These are phyloP conservation scores for Tilletia caries DNA, from an alignment of 1,284 basidiomycete genomes.

Conservation along the genomic window DNA sequence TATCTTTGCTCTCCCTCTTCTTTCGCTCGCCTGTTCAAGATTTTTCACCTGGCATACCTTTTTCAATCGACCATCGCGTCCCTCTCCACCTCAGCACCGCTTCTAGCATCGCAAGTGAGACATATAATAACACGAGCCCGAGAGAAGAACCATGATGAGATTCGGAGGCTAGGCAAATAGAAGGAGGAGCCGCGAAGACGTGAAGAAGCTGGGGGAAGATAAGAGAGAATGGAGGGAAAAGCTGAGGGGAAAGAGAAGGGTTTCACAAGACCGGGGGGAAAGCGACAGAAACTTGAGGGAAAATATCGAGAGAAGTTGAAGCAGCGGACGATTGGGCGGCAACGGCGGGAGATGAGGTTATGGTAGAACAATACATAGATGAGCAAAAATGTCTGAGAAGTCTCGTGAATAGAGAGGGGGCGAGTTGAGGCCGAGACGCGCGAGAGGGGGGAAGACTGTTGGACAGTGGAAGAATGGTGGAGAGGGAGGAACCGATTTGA, in stretches of 20 bases:
- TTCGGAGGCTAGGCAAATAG: background rate
- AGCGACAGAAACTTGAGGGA: background rate
- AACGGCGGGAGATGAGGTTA: background rate
- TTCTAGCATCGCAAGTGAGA: too few relatives aligned
- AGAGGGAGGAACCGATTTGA: too few relatives aligned
- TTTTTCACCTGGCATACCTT: background rate
- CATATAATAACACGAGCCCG: too few relatives aligned
- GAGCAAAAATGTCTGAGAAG: background rate
- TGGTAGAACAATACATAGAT: background rate
- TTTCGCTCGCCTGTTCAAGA: background rate
- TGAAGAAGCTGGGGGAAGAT: too few relatives aligned
- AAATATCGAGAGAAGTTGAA: background rate
- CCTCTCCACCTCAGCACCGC: background rate
- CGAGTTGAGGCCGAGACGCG: too few relatives aligned
- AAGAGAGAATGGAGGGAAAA: background rate
- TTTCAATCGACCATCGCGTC: too few relatives aligned
- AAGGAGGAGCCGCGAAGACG: background rate
- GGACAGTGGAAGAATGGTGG: too few relatives aligned
- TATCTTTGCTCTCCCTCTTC: too few relatives aligned
- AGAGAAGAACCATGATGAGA: too few relatives aligned
- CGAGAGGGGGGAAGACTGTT: too few relatives aligned
- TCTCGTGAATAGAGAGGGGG: too few relatives aligned
- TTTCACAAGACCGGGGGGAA: background rate
- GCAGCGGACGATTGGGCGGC: background rate
- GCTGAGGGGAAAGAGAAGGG: background rate